A percentile compares a stretch with the other conserved stretches of the same genome.
Evolutionary conservation across 257 asterid species (phyloP).

Genomic region (Fraxinus cuspidata): DNA sequence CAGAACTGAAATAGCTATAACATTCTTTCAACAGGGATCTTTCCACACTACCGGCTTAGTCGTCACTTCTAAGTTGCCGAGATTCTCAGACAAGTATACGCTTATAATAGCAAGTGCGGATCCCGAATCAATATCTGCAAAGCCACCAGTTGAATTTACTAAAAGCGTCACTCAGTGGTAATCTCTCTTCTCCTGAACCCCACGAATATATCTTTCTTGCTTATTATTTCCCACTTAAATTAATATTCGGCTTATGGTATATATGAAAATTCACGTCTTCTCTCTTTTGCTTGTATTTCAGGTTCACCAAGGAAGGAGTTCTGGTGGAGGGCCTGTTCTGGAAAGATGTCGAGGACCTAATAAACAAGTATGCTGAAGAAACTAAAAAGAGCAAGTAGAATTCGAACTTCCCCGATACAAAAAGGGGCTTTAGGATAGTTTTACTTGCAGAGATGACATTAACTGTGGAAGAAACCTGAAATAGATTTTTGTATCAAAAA

Average conservation of each 20-base stretch:
- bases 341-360: slow-evolving; percentile 79
- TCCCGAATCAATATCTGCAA: slow-evolving; percentile 83
- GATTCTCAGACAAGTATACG: slow-evolving; percentile 88
- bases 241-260: background rate
- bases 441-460: slow-evolving; percentile 13
- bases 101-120: slow-evolving; percentile 84
- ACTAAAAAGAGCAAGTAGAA: slow-evolving; percentile 74
- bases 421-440: slow-evolving; percentile 26
- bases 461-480: slow-evolving; percentile 16
- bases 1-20: slow-evolving; percentile 27
- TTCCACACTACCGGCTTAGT: slow-evolving; percentile 72
- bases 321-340: slow-evolving; percentile 92
- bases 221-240: background rate
- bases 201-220: background rate
- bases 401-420: slow-evolving; percentile 2
- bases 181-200: slow-evolving; percentile 10
- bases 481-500: slow-evolving; percentile 16
- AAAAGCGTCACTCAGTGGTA: slow-evolving; percentile 91
- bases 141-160: slow-evolving; percentile 77
- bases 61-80: slow-evolving; percentile 87
- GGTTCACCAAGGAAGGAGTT: slow-evolving; percentile 97
- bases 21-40: slow-evolving; percentile 60
- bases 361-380: slow-evolving; percentile 69
- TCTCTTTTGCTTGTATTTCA: slow-evolving; percentile 30
- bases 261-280: background rate